Percentiles rank a stretch among this genome's conserved stretches.
These are phyloP conservation scores for Erodium chrysanthum DNA, from an alignment of 441 rosid species.

Conservation along the genomic window DNA sequence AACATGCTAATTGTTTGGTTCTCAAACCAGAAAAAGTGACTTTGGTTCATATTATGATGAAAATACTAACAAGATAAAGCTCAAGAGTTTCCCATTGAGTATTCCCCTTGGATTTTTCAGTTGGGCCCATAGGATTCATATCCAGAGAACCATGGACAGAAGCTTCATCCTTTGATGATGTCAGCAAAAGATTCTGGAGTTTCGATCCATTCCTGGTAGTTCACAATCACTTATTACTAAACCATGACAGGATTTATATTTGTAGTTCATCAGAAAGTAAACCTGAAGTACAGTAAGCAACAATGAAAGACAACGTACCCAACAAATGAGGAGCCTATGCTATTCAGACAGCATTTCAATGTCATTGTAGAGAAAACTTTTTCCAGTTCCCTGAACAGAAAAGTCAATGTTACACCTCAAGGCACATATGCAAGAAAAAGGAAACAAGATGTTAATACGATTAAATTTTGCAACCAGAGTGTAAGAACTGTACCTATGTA, in stretches of 20 bases:
- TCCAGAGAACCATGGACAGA: constrained; percentile 45
- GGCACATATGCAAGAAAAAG: constrained; percentile 12
- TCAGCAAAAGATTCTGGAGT: constrained; percentile 44
- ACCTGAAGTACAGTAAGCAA: not conserved
- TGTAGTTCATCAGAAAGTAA: not conserved
- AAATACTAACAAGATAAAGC: constrained; percentile 68
- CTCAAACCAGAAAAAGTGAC: constrained; percentile 15
- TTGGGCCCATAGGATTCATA: constrained; percentile 20
- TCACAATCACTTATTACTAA: not conserved
- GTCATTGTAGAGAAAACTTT: constrained; percentile 67
- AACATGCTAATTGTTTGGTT: not conserved
- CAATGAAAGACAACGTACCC: constrained; percentile 33
- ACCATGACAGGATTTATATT: not conserved
- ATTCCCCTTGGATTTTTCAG: constrained; percentile 39
- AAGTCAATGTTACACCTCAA: constrained; percentile 12
- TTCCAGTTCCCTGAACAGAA: constrained; percentile 68
- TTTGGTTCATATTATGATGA: constrained; percentile 17
- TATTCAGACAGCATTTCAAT: constrained; percentile 69
- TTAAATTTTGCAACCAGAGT: constrained; percentile 11
- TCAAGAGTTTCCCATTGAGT: constrained; percentile 86
- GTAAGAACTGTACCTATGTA: constrained; percentile 45
- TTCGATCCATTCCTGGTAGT: constrained; percentile 37
- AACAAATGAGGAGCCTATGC: constrained; percentile 30
- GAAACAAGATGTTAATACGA: not conserved
- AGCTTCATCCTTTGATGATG: constrained; percentile 44